Base-by-base conservation (phyloP, 345 rosid genomes). In the Boechera retrofracta region DNA sequence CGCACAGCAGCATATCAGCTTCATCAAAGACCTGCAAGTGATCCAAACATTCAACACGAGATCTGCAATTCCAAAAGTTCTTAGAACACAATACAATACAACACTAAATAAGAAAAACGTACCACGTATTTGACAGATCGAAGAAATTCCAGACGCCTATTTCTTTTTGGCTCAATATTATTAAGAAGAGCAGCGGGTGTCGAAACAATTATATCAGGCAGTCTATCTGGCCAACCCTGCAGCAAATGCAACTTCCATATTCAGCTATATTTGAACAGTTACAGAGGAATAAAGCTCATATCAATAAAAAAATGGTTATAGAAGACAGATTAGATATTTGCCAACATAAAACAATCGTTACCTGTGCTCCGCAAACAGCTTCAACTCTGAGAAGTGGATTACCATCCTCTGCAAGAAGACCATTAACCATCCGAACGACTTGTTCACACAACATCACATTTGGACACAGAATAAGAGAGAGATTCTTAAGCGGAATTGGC, bases 1-100 rank as follows among this genome's bases (percentile, higher is more conserved):
- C 97, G 21, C 90, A 85, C 24, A 95, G 89, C 80, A 95, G 98
- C 99, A 95, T 89, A 78, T 92, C 99, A 29, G 98, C 99, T 84
- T 94, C 99, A 87, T 94, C 99, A 73, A 92, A 88, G 29, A 94
- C 99, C 97, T 94, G 82, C 71, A 81, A 80, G 70, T 62, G 26
- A 74, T 63, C 64, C 54, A 61, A 60, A 68, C 24, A 68, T 41
- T 73, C 64, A 71, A 42, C 18, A 71, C 0, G 16, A 45, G 18
- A 48, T 18, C 35, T 10, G 0, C 18, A 53, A 57, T 29, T 38
- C 52, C 60, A 56, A 58, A 57, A 73, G 9, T 32, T 5, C 49
- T 55, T 33, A 38, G 38, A 47, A 64, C 51, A 52, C 51, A 70
- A 71, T 68, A 75, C 67, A 35, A 49, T 64, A 88, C 89, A 89